phyloP scores from a whole-genome alignment of 805 yeast genomes.

The Candida sakaeoensis region DNA sequence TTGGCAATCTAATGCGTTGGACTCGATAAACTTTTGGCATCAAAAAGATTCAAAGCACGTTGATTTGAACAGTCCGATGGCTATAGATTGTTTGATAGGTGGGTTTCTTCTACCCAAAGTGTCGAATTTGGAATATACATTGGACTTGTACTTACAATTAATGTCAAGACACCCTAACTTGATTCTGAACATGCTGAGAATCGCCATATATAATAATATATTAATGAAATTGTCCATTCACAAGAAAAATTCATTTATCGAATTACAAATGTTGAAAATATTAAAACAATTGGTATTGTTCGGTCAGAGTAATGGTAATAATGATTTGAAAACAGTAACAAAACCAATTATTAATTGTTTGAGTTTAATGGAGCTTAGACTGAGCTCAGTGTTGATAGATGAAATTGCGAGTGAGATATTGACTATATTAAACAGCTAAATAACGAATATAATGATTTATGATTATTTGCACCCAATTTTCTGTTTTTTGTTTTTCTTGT shows the following conservation, averaged over 20 bases:
- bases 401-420: constrained; percentile 30
- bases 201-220: constrained; percentile 25
- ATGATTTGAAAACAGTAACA: constrained; percentile 1
- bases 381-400: constrained; percentile 34
- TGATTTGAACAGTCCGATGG: constrained; percentile 21
- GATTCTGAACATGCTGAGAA: constrained; percentile 22
- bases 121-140: constrained; percentile 41
- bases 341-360: constrained; percentile 8
- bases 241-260: constrained; percentile 34
- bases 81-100: constrained; percentile 27
- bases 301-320: constrained; percentile 2
- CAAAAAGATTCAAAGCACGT: constrained; percentile 23
- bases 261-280: constrained; percentile 31
- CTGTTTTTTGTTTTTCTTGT: not conserved
- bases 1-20: constrained; percentile 57
- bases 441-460: constrained; percentile 2
- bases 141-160: constrained; percentile 38
- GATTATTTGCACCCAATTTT: not conserved
- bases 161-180: constrained; percentile 19
- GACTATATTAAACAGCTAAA: not conserved
- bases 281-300: constrained; percentile 17
- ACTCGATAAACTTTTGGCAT: constrained; percentile 43
- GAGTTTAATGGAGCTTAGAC: constrained; percentile 12
- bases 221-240: constrained; percentile 24
- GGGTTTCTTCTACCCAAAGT: constrained; percentile 40